phyloP scores from a whole-genome alignment of 257 asterid genomes.

The Primulina eburnea region DNA sequence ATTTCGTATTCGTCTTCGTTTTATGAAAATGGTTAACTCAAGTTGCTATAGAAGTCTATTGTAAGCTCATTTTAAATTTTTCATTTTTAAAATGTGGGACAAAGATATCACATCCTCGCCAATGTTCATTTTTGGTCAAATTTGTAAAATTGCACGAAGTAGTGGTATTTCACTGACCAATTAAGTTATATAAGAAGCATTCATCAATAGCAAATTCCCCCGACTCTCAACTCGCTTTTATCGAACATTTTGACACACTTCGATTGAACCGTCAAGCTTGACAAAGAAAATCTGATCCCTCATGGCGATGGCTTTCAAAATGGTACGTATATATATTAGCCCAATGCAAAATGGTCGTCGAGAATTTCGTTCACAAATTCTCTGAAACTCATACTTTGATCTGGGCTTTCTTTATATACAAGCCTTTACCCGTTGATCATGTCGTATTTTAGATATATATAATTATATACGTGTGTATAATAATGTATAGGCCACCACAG shows the following conservation, averaged over 20 bases:
- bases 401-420: not conserved
- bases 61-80: no score
- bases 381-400: no score
- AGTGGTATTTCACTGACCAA: conserved; percentile 44
- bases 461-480: not conserved
- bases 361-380: no score
- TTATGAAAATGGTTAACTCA: no score
- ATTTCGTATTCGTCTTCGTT: no score
- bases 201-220: not conserved
- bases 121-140: conserved; percentile 22
- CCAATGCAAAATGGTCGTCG: no score
- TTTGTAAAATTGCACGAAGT: conserved; percentile 33
- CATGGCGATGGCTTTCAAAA: conserved; percentile 94
- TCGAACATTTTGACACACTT: conserved; percentile 23
- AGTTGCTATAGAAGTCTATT: no score
- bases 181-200: conserved; percentile 43
- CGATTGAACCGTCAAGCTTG: conserved; percentile 19
- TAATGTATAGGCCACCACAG: conserved; percentile 56
- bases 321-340: conserved; percentile 38
- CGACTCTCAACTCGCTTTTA: conserved; percentile 18
- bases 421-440: no score
- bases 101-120: no score
- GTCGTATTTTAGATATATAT: no score
- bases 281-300: conserved; percentile 18
- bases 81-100: no score